Percentiles rank a stretch among this genome's conserved stretches.
phyloP scores from a whole-genome alignment of 2,329 filamentous ascomycete genomes.

The Akanthomyces uredinophilus region DNA sequence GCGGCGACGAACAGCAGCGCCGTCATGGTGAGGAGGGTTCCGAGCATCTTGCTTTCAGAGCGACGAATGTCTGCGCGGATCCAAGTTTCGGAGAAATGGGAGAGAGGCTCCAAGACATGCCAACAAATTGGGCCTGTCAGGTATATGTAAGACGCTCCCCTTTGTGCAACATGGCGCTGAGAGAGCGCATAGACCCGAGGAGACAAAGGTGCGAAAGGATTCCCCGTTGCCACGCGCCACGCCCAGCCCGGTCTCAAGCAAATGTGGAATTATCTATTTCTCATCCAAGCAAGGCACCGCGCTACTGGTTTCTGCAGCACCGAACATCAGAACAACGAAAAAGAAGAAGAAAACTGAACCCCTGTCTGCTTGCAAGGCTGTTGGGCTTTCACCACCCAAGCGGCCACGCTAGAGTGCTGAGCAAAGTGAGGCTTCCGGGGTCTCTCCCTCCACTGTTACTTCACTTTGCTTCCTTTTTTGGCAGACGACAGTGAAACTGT shows the following conservation, averaged over 20 bases:
- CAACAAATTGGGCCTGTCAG: not conserved
- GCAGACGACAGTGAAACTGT: not conserved
- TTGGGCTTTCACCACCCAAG: not conserved
- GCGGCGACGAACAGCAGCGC: not conserved
- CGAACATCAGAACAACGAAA: no score
- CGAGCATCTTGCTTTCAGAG: not conserved
- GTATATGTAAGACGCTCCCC: conserved; percentile 1
- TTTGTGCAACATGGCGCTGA: not conserved
- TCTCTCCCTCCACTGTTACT: not conserved
- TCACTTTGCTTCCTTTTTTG: not conserved
- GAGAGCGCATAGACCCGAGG: not conserved
- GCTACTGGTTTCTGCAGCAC: not conserved
- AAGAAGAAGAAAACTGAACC: no score
- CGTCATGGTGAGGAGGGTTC: not conserved
- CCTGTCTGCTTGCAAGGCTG: not conserved
- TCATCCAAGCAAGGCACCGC: no score
- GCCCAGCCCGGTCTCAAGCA: not conserved
- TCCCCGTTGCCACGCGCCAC: not conserved
- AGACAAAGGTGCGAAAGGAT: not conserved
- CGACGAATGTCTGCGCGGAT: not conserved
- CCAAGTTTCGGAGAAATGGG: not conserved
- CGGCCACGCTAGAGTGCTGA: not conserved
- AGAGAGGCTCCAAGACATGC: not conserved
- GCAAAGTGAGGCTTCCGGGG: not conserved
- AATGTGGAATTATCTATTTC: not conserved